These are phyloP conservation scores for Sporothrix brunneoviolacea DNA, from an alignment of 2,329 filamentous ascomycete species.

Conservation along the genomic window DNA sequence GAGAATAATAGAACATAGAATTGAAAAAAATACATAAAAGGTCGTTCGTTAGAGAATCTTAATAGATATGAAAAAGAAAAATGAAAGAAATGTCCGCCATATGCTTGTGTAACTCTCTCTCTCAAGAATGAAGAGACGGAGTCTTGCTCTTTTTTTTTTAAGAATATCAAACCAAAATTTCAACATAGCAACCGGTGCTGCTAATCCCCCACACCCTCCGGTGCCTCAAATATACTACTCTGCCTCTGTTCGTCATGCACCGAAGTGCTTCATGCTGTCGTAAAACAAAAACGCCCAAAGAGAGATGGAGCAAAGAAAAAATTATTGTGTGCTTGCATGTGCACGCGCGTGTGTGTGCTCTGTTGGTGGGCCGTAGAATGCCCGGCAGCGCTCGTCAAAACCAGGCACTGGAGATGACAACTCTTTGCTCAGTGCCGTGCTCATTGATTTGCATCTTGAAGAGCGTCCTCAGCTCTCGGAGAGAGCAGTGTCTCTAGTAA, in stretches of 20 bases:
- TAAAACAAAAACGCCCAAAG: slow-evolving; percentile 15
- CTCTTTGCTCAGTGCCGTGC: no score
- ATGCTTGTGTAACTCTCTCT: neutral
- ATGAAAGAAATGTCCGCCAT: slow-evolving; percentile 2
- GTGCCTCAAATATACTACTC: neutral
- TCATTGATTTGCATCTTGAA: no score
- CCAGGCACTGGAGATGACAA: no score
- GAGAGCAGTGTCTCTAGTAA: no score
- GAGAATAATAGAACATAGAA: neutral
- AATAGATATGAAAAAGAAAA: neutral
- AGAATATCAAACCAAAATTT: neutral
- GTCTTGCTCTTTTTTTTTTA: slow-evolving; percentile 4
- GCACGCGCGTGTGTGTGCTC: neutral
- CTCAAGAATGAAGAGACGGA: neutral
- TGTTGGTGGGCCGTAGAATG: neutral
- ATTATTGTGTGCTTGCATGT: neutral
- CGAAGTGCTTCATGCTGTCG: slow-evolving; percentile 14
- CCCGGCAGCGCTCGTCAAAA: no score
- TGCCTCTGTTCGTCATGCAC: slow-evolving; percentile 12
- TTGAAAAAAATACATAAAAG: slow-evolving; percentile 11
- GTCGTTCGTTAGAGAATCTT: slow-evolving; percentile 14
- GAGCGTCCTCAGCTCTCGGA: no score
- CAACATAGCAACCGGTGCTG: neutral
- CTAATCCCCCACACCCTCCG: neutral
- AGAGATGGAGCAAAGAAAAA: neutral